A percentile compares a stretch with the other conserved stretches of the same genome.
phyloP scores from a whole-genome alignment of 208 protist genomes.

The Crithidia mellificae region DNA sequence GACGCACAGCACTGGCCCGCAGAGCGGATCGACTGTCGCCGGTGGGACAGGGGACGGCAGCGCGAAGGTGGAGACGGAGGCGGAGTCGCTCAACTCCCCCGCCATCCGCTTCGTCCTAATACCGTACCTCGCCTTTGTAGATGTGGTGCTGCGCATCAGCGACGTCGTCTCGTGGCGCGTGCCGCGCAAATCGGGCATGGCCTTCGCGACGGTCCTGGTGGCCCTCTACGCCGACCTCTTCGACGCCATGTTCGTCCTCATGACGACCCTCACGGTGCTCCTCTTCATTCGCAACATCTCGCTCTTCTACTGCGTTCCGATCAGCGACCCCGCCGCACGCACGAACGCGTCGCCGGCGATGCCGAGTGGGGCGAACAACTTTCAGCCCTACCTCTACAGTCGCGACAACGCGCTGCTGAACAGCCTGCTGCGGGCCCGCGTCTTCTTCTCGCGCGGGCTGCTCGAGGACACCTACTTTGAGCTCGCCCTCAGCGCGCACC shows the following conservation, averaged over 20 bases:
- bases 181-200: slow-evolving; percentile 54
- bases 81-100: slow-evolving; percentile 39
- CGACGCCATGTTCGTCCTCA: slow-evolving; percentile 50
- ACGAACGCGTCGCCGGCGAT: slow-evolving; percentile 32
- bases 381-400: slow-evolving; percentile 70
- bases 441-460: slow-evolving; percentile 82
- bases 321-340: slow-evolving; percentile 21
- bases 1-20: not conserved
- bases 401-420: slow-evolving; percentile 70
- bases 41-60: not conserved
- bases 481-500: slow-evolving; percentile 61
- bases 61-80: not conserved
- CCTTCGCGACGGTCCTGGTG: slow-evolving; percentile 54
- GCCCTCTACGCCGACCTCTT: slow-evolving; percentile 55
- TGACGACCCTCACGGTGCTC: slow-evolving; percentile 38
- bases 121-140: slow-evolving; percentile 74
- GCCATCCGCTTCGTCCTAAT: slow-evolving; percentile 74
- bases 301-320: slow-evolving; percentile 56
- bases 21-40: slow-evolving; percentile 4
- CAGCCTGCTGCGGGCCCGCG: slow-evolving; percentile 62
- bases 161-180: slow-evolving; percentile 71
- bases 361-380: slow-evolving; percentile 17
- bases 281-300: slow-evolving; percentile 48
- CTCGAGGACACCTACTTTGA: slow-evolving; percentile 84
- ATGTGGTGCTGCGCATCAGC: slow-evolving; percentile 51